Conservation (phyloP, 305 asterid genomes). For the Fraxinus greggii region DNA sequence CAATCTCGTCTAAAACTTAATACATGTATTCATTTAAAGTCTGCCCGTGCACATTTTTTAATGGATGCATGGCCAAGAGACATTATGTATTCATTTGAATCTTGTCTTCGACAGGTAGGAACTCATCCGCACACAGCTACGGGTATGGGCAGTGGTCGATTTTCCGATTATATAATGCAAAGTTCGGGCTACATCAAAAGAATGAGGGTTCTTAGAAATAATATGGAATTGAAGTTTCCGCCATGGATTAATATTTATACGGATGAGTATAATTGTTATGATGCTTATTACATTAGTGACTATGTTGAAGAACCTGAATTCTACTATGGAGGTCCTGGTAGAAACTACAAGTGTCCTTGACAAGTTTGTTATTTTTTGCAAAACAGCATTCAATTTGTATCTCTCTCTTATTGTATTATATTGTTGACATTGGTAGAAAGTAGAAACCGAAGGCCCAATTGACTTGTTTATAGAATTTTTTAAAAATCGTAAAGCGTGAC, state of each 20-base stretch:
- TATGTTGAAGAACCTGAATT: conserved; percentile 70
- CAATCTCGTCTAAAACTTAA: neutral
- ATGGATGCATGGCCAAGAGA: neutral
- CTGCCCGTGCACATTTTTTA: neutral
- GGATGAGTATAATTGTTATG: conserved; percentile 62
- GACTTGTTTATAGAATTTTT: neutral
- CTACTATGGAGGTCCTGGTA: conserved; percentile 76
- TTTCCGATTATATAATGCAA: conserved; percentile 17
- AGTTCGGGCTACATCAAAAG: conserved; percentile 43
- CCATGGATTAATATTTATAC: conserved; percentile 31
- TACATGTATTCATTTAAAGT: neutral
- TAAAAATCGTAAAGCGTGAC: too few species aligned
- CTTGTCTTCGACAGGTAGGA: conserved; percentile 13
- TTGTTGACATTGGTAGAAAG: neutral
- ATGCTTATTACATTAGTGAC: conserved; percentile 28
- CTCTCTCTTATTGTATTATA: neutral
- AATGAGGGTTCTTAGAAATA: conserved; percentile 46
- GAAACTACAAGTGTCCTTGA: conserved; percentile 43
- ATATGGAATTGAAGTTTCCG: conserved; percentile 35
- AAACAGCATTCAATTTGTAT: neutral
- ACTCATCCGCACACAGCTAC: conserved; percentile 48
- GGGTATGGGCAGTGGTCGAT: conserved; percentile 52
- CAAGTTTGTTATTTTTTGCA: neutral
- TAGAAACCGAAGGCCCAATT: neutral
- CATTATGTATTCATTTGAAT: neutral